Evolutionary conservation across 352 stramenopile genomes (phyloP).

Genomic region (Blastocystis sp.): DNA sequence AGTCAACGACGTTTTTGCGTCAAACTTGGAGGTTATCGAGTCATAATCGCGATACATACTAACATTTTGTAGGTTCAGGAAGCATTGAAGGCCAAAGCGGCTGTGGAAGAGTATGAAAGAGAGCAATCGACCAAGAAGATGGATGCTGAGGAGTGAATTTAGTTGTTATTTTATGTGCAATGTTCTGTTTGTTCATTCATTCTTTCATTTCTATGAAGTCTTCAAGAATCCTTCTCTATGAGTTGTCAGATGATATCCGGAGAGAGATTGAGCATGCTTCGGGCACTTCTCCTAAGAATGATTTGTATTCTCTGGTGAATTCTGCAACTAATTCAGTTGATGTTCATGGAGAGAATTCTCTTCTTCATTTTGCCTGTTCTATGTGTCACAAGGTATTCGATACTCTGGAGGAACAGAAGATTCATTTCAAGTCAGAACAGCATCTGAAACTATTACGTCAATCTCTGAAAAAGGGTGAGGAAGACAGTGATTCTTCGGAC

Average conservation of each 20-base stretch:
- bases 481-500: slow-evolving; percentile 63
- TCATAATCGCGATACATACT: slow-evolving; percentile 60
- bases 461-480: slow-evolving; percentile 66
- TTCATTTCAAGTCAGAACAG: slow-evolving; percentile 76
- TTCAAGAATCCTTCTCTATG: background rate
- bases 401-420: slow-evolving; percentile 74
- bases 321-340: background rate
- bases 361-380: slow-evolving; percentile 53
- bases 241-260: slow-evolving; percentile 2
- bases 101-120: slow-evolving; percentile 25
- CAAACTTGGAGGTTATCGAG: slow-evolving; percentile 60
- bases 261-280: background rate
- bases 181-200: slow-evolving; percentile 25
- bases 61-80: slow-evolving; percentile 33
- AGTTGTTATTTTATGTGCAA: slow-evolving; percentile 36
- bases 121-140: background rate
- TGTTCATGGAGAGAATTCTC: slow-evolving; percentile 37
- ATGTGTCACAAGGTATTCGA: slow-evolving; percentile 71
- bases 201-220: slow-evolving; percentile 4
- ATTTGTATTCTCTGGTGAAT: background rate
- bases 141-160: slow-evolving; percentile 7
- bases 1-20: slow-evolving; percentile 62
- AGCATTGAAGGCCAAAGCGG: slow-evolving; percentile 48
- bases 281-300: background rate
- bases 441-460: slow-evolving; percentile 69